Evolutionary conservation across 2,329 filamentous ascomycete species (phyloP).

Genomic region (Exophiala aquamarina): DNA sequence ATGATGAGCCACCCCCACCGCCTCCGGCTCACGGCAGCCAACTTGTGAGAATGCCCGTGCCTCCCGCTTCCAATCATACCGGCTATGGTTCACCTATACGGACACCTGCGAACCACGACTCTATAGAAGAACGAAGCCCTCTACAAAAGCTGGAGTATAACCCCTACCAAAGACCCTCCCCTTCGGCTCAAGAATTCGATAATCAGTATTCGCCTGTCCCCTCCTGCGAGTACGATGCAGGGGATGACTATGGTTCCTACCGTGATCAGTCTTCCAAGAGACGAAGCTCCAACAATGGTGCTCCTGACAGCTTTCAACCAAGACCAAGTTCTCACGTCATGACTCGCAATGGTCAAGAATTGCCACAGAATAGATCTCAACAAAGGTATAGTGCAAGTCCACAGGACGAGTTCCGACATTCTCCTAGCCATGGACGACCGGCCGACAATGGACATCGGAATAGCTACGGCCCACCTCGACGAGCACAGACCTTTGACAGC

Average conservation of each 20-base stretch:
- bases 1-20: conserved; percentile 33
- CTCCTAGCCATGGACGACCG: not conserved
- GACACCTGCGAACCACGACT: conserved; percentile 17
- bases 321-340: conserved; percentile 2
- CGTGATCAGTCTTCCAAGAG: conserved; percentile 1
- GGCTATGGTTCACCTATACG: not conserved
- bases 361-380: not conserved
- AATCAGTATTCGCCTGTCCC: conserved; percentile 3
- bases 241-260: conserved; percentile 9
- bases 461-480: conserved; percentile 11
- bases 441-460: too few relatives aligned
- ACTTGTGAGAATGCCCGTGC: conserved; percentile 5
- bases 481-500: conserved; percentile 21
- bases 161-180: conserved; percentile 20
- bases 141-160: conserved; percentile 28
- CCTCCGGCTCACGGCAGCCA: conserved; percentile 33
- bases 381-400: conserved; percentile 3
- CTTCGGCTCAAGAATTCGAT: conserved; percentile 10
- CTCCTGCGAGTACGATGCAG: conserved; percentile 1
- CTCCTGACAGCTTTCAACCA: conserved; percentile 6
- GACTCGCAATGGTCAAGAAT: not conserved
- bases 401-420: conserved; percentile 14
- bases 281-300: conserved; percentile 7
- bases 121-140: conserved; percentile 25
- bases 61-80: conserved; percentile 12